A percentile compares a stretch with the other conserved stretches of the same genome.
These are phyloP conservation scores for Cryphonectria naterciae DNA, from an alignment of 2,329 filamentous ascomycete genomes.

Conservation along the genomic window DNA sequence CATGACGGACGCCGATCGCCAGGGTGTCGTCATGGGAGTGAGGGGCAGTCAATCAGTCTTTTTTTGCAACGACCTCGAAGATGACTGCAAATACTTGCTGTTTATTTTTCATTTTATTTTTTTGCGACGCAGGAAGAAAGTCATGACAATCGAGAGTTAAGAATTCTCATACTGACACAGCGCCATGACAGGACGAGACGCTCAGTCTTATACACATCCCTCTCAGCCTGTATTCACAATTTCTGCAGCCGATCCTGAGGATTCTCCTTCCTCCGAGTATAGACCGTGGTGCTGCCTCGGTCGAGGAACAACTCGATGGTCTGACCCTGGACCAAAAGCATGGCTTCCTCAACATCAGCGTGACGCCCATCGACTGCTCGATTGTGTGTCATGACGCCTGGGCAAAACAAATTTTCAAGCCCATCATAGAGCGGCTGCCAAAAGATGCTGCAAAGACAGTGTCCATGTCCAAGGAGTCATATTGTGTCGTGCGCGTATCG, in stretches of 20 bases:
- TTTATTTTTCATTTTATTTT: too few relatives aligned
- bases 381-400: constrained; percentile 82
- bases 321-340: constrained; percentile 61
- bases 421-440: constrained; percentile 69
- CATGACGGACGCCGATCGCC: neutral
- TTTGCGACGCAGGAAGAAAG: neutral
- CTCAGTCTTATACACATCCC: constrained; percentile 92
- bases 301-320: constrained; percentile 47
- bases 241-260: constrained; percentile 85
- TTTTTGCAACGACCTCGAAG: neutral
- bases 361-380: constrained; percentile 91
- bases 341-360: constrained; percentile 88
- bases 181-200: constrained; percentile 71
- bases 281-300: constrained; percentile 42
- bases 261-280: constrained; percentile 73
- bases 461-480: constrained; percentile 80
- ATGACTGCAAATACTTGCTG: neutral
- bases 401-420: constrained; percentile 75
- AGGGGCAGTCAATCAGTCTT: neutral
- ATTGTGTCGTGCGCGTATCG: constrained; percentile 86
- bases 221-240: constrained; percentile 72
- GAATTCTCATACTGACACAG: constrained; percentile 36
- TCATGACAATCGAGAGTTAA: neutral
- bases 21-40: neutral
- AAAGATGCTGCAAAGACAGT: constrained; percentile 57